A percentile compares a stretch with the other conserved stretches of the same genome.
phyloP scores from a whole-genome alignment of 805 yeast species.

The Myxozyma vanderwaltii region DNA sequence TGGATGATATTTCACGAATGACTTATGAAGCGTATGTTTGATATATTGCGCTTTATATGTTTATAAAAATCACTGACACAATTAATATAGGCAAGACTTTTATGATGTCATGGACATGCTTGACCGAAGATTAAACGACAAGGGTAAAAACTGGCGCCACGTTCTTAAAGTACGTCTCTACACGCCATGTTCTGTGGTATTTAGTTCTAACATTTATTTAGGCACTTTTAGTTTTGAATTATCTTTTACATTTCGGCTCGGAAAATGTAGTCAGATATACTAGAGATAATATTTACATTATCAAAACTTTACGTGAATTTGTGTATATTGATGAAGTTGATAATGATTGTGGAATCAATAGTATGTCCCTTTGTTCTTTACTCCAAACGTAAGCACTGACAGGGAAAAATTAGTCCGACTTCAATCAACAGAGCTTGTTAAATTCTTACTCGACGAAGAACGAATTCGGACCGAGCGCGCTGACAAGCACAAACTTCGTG shows the following conservation, averaged over 20 bases:
- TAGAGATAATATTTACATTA: slow-evolving; percentile 79
- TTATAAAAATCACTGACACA: no score
- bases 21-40: slow-evolving; percentile 58
- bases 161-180: slow-evolving; percentile 60
- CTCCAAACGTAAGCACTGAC: background rate
- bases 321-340: slow-evolving; percentile 76
- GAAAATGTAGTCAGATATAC: slow-evolving; percentile 92
- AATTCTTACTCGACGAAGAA: slow-evolving; percentile 76
- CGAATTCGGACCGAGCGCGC: slow-evolving; percentile 71
- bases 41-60: no score
- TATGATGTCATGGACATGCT: slow-evolving; percentile 91
- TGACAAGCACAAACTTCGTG: slow-evolving; percentile 29
- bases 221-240: slow-evolving; percentile 83
- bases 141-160: slow-evolving; percentile 97
- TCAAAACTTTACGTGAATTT: slow-evolving; percentile 89
- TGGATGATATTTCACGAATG: slow-evolving; percentile 78
- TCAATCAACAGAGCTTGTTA: slow-evolving; percentile 83
- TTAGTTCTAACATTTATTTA: background rate
- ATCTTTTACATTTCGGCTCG: slow-evolving; percentile 78
- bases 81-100: slow-evolving; percentile 63
- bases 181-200: no score
- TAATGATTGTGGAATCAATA: slow-evolving; percentile 82
- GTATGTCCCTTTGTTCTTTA: slow-evolving; percentile 9
- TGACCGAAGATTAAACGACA: slow-evolving; percentile 87
- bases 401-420: slow-evolving; percentile 53